phyloP scores from a whole-genome alignment of 2,329 filamentous ascomycete genomes.

The Colletotrichum tamarilloi region DNA sequence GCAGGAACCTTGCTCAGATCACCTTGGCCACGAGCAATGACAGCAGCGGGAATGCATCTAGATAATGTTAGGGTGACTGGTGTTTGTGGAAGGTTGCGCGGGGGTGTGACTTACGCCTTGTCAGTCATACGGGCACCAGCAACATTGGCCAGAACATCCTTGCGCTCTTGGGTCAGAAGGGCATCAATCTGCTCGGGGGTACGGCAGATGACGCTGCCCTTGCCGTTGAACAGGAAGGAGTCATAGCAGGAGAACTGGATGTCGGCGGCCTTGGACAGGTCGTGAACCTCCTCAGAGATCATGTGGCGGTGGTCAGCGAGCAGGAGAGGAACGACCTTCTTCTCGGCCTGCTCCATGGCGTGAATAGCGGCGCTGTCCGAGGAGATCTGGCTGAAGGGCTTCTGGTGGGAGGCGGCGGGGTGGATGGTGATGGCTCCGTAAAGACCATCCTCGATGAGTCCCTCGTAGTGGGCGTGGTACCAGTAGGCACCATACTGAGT shows the following conservation, averaged over 20 bases:
- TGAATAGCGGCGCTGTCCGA: conserved; percentile 44
- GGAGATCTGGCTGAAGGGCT: conserved; percentile 63
- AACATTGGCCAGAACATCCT: conserved; percentile 41
- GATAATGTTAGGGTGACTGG: background rate
- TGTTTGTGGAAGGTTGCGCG: background rate
- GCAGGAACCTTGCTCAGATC: conserved; percentile 53
- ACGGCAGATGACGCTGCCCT: conserved; percentile 65
- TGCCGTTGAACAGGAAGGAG: conserved; percentile 71
- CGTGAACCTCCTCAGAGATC: conserved; percentile 59
- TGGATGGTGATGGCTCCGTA: conserved; percentile 67
- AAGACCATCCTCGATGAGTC: conserved; percentile 70
- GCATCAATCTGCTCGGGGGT: conserved; percentile 54
- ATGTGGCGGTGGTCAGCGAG: conserved; percentile 68
- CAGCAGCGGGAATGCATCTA: conserved; percentile 52
- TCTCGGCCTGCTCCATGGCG: conserved; percentile 60
- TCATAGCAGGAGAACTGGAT: conserved; percentile 68
- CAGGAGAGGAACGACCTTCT: conserved; percentile 57
- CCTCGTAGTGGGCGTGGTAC: conserved; percentile 68
- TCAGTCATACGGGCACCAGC: conserved; percentile 49
- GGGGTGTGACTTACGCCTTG: conserved; percentile 48
- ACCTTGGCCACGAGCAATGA: conserved; percentile 47
- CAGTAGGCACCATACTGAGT: conserved; percentile 68
- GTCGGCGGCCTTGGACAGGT: conserved; percentile 55
- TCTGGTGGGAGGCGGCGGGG: conserved; percentile 43
- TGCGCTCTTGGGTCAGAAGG: conserved; percentile 47